Base-by-base conservation (phyloP, 2,329 filamentous ascomycete species). In the Aspergillus piperis region DNA sequence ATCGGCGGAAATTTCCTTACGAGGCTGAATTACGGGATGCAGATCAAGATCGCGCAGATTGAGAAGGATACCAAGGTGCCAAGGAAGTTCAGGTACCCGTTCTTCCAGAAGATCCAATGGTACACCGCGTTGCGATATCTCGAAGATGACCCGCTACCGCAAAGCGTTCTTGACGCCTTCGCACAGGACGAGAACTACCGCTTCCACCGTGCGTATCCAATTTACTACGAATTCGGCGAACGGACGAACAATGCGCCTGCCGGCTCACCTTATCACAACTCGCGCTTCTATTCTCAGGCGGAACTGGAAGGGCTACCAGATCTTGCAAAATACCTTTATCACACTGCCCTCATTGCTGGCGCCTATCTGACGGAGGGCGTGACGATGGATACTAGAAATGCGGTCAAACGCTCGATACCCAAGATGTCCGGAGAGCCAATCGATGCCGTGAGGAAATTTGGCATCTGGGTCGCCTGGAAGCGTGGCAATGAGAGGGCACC, bases 1-100 rank as follows among this genome's bases (percentile, higher is more conserved):
- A 88, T 90, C 62, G 87, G 87, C n/a, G 87, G 87, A 54, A 90
- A 90, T 68, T 90, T 89, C 67, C 77, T 90, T 48, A 89, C 86
- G 5, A 78, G 84, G 58, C 80, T 88, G 72, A 86, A 88, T 60
- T 88, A 86, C 70, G 83, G 82, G 58, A 88, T 88, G 80, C 87
- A 90, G 70, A 84, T 90, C 68, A 84, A 84, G 64, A 80, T 90
- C 8, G 80, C 84, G 30, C 85, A 88, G 54, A 86, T 89, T 49
- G 87, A 90, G 71, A 89, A 88, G 71, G 83, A 83, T 58, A 89
- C 87, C 64, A 86, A 87, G 62, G 87, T 88, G 4, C 84, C 85
- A 0, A 77, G 82, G 64, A 88, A 87, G 66, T 89, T 89, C 70
- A 79, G 86, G 53, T 89, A 89, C 69, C 87, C 87, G 2, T 85